These are phyloP conservation scores for Pseudogymnoascus sp. DNA, from an alignment of 2,329 filamentous ascomycete species.

Conservation along the genomic window DNA sequence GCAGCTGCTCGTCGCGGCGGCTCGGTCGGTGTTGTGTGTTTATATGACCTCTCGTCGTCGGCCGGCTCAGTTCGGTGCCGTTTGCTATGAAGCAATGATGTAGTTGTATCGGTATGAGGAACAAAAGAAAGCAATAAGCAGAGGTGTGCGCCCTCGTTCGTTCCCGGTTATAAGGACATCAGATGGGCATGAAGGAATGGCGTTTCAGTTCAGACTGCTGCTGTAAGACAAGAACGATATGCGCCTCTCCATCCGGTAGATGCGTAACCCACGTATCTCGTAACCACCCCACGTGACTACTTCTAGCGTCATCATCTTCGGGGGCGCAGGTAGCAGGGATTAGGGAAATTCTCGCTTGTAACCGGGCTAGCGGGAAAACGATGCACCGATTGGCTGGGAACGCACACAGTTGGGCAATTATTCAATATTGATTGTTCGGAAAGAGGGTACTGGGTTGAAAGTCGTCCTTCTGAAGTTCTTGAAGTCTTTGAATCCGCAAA, in stretches of 20 bases:
- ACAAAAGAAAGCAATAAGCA: background rate
- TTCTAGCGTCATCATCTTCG: background rate
- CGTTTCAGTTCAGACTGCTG: background rate
- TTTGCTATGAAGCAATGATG: background rate
- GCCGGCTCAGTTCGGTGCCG: background rate
- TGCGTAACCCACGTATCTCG: background rate
- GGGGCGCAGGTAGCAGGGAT: background rate
- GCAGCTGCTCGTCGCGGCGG: slow-evolving; percentile 8
- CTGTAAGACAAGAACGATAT: background rate
- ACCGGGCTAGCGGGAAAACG: background rate
- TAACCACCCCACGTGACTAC: background rate
- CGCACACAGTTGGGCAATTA: background rate
- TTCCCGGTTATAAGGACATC: background rate
- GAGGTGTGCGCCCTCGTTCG: background rate
- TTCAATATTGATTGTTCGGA: background rate
- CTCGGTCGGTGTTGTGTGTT: background rate
- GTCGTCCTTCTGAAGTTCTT: background rate
- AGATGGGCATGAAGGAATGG: background rate
- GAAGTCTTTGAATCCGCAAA: background rate
- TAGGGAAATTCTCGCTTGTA: background rate
- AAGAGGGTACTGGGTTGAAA: background rate
- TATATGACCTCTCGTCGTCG: background rate
- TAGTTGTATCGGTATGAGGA: background rate
- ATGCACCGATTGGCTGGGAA: slow-evolving; percentile 7
- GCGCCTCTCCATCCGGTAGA: background rate